These are phyloP conservation scores for Manihot esculenta DNA, from an alignment of 441 rosid species.

Conservation along the genomic window DNA sequence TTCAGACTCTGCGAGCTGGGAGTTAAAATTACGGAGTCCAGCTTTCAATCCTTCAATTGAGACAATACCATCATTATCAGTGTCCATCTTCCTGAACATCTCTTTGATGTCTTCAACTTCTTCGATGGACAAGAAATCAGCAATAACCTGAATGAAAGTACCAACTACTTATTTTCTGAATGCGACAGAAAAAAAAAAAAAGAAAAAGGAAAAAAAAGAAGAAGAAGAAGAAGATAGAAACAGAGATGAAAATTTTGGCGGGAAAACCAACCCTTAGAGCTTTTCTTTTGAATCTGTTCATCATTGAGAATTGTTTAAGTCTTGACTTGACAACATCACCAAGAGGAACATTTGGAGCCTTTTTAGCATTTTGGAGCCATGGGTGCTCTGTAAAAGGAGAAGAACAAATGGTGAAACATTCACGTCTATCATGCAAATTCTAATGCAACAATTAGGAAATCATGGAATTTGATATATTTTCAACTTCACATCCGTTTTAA, in stretches of 20 bases:
- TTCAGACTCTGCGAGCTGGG: constrained; percentile 92
- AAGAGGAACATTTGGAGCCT: constrained; percentile 94
- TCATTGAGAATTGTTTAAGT: constrained; percentile 95
- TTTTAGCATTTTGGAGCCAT: constrained; percentile 98
- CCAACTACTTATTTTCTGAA: constrained; percentile 22
- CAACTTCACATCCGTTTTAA: background rate
- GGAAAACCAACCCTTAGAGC: constrained; percentile 76
- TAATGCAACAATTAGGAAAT: background rate
- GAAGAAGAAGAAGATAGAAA: background rate
- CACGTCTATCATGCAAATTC: constrained; percentile 8
- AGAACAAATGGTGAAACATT: constrained; percentile 19
- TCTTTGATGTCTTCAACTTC: constrained; percentile 96
- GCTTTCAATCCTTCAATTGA: constrained; percentile 85
- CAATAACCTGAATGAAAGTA: constrained; percentile 65
- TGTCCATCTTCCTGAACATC: constrained; percentile 90
- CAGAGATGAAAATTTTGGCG: constrained; percentile 3
- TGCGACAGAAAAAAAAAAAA: no score
- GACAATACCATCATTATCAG: constrained; percentile 80
- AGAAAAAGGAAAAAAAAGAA: constrained; percentile 10
- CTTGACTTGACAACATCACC: constrained; percentile 97
- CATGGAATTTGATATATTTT: background rate
- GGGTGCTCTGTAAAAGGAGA: constrained; percentile 66
- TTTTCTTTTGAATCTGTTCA: constrained; percentile 99
- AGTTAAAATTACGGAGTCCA: constrained; percentile 65
- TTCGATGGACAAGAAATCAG: constrained; percentile 84